Evolutionary conservation across 805 yeast species (phyloP).

Genomic region (Kurtzmaniella fragi): DNA sequence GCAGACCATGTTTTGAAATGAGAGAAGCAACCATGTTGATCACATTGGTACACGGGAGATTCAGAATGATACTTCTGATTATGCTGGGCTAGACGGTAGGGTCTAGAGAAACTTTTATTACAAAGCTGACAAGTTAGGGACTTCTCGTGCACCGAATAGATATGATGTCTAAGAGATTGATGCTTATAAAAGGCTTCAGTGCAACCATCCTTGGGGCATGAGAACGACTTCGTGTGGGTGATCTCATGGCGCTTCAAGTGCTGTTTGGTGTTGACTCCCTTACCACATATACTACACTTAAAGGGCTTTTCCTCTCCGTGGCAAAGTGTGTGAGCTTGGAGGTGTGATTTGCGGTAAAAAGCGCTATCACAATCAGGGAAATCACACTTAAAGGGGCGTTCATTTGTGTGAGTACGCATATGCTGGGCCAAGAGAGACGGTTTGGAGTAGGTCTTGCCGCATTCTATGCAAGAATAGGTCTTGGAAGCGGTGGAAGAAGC

Average conservation of each 20-base stretch:
- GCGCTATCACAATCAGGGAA: constrained; percentile 52
- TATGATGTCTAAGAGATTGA: constrained; percentile 71
- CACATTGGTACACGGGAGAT: constrained; percentile 53
- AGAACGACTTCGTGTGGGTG: constrained; percentile 65
- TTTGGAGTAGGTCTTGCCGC: constrained; percentile 71
- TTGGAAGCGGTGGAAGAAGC: constrained; percentile 35
- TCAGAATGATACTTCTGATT: constrained; percentile 59
- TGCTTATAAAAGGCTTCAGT: constrained; percentile 65
- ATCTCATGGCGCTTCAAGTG: constrained; percentile 79
- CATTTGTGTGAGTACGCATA: constrained; percentile 69
- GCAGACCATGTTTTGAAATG: constrained; percentile 70
- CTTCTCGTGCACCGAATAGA: constrained; percentile 54
- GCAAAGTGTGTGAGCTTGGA: constrained; percentile 67
- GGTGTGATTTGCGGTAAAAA: constrained; percentile 74
- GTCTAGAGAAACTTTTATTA: constrained; percentile 57
- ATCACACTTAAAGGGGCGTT: constrained; percentile 68
- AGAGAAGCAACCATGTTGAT: constrained; percentile 53
- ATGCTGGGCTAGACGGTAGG: constrained; percentile 64
- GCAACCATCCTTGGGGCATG: constrained; percentile 62
- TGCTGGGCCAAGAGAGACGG: constrained; percentile 86
- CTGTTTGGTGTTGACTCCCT: constrained; percentile 76
- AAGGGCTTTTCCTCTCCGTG: constrained; percentile 63
- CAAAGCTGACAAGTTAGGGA: constrained; percentile 59
- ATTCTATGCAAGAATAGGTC: constrained; percentile 61
- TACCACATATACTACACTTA: constrained; percentile 69